Percentiles rank a stretch among this genome's conserved stretches.
phyloP scores from a whole-genome alignment of 164 flowering plant genomes.

The Nymphaea thermarum region DNA sequence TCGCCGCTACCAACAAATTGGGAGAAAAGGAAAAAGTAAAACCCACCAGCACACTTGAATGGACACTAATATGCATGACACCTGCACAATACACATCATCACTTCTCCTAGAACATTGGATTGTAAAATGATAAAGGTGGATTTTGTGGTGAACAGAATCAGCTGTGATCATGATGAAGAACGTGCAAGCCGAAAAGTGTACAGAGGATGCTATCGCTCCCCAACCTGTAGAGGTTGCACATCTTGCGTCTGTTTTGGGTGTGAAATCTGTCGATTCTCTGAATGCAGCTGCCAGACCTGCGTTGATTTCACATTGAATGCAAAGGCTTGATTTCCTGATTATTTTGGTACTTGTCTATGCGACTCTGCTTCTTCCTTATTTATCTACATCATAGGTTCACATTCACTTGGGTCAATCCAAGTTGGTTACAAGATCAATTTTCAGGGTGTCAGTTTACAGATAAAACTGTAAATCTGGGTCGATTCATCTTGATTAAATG shows the following conservation, averaged over 20 bases:
- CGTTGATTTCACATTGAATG: constrained; percentile 59
- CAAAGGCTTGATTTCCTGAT: constrained; percentile 15
- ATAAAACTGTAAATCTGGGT: not conserved
- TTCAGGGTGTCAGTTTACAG: not conserved
- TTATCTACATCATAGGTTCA: not conserved
- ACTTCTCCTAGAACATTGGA: no score
- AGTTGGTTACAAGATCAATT: not conserved
- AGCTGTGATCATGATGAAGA: constrained; percentile 73
- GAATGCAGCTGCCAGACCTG: constrained; percentile 91
- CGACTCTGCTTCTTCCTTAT: not conserved
- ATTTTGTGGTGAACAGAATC: constrained; percentile 20
- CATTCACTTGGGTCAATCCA: not conserved
- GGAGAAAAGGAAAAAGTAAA: no score
- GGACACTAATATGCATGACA: no score
- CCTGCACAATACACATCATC: no score
- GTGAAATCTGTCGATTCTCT: constrained; percentile 65
- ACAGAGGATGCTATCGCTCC: constrained; percentile 59
- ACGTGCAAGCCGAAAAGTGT: constrained; percentile 64
- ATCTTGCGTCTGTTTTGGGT: constrained; percentile 83
- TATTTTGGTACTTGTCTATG: not conserved
- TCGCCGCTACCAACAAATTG: no score
- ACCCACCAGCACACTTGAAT: no score
- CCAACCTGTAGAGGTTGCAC: constrained; percentile 78
- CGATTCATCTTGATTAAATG: not conserved
- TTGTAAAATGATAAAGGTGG: no score